Percentiles rank a stretch among this genome's conserved stretches.
phyloP scores from a whole-genome alignment of 768 basidiomycete species.

The Hygrocybe punicea region DNA sequence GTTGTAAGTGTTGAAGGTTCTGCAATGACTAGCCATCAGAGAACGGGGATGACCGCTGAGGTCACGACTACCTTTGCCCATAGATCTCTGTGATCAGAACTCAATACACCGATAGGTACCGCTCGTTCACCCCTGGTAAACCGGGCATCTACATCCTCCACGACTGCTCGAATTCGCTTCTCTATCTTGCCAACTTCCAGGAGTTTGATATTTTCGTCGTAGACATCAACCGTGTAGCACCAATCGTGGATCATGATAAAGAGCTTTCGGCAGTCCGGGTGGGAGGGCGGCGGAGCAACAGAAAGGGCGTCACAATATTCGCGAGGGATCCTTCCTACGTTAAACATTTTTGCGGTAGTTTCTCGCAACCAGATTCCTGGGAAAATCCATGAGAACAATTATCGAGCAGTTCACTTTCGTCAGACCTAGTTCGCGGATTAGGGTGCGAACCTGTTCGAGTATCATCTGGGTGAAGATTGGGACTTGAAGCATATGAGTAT shows the following conservation, averaged over 20 bases:
- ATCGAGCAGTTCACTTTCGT: neutral
- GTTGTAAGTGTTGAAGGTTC: constrained; percentile 70
- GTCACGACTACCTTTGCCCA: constrained; percentile 66
- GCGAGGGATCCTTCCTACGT: constrained; percentile 71
- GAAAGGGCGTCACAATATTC: constrained; percentile 62
- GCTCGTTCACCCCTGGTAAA: constrained; percentile 52
- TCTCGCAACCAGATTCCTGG: constrained; percentile 64
- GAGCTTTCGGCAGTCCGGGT: constrained; percentile 54
- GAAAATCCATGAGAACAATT: neutral
- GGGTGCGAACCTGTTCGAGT: constrained; percentile 58
- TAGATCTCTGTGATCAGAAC: constrained; percentile 73
- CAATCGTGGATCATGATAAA: constrained; percentile 73
- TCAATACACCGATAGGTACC: constrained; percentile 65
- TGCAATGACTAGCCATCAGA: constrained; percentile 25
- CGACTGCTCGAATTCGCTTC: constrained; percentile 41
- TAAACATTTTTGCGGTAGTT: constrained; percentile 63
- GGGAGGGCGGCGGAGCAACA: constrained; percentile 40
- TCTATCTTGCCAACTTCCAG: constrained; percentile 42
- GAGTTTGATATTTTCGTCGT: constrained; percentile 39
- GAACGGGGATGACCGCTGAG: neutral
- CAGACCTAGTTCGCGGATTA: neutral
- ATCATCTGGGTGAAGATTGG: constrained; percentile 66
- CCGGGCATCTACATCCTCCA: constrained; percentile 56
- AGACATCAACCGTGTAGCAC: constrained; percentile 74
- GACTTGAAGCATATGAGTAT: constrained; percentile 39